Evolutionary conservation across 1,139 yeast genomes (phyloP), one percentile per base, ranked within the genome.

Genomic region (Candida dubliniensis): DNA sequence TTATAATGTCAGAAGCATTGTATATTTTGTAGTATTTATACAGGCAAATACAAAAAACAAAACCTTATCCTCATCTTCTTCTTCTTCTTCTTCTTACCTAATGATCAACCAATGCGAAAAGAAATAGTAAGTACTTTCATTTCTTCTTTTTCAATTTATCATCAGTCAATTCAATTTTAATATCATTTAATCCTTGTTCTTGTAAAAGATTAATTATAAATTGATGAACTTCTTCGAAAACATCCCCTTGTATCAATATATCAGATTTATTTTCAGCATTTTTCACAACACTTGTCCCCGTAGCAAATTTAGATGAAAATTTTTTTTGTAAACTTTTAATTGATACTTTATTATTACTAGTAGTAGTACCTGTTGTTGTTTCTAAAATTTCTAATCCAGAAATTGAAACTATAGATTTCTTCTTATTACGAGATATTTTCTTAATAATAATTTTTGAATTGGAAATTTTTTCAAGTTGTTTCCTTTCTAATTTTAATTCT

Each of bases 211-310:
- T 80, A 45, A 76, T 81, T 48, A 91, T 79, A 58, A 86, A 87
- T 12, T 72, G 86, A 59, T 86, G 95, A 23, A 93, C 95, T 58
- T 87, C 96, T 54, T 90, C 96, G 51, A 91, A 86, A 38, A 91
- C 95, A 64, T 93, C 99, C 56, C 99, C 99, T 69, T 91, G 98
- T 47, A 91, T 86, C 50, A 89, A 79, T 46, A 91, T 82, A 60
- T 91, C 98, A 52, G 91, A 97, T 61, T 86, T 87, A 66, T 91
- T 91, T 55, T 91, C 98, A 9, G 84, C 93, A 51, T 84, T 86
- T 68, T 91, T 91, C 8, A 91, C 84, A n/a, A 91, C 96, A 36
- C 95, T 82, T 24, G 97, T 95, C 39, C 99, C 99, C 3, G 98
- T 91, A 18, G 99, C 99, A 62, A 91, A 93, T 64, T 88, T 89